phyloP scores from a whole-genome alignment of 371 early-diverging fungal genomes.

The Mucor lusitanicus region DNA sequence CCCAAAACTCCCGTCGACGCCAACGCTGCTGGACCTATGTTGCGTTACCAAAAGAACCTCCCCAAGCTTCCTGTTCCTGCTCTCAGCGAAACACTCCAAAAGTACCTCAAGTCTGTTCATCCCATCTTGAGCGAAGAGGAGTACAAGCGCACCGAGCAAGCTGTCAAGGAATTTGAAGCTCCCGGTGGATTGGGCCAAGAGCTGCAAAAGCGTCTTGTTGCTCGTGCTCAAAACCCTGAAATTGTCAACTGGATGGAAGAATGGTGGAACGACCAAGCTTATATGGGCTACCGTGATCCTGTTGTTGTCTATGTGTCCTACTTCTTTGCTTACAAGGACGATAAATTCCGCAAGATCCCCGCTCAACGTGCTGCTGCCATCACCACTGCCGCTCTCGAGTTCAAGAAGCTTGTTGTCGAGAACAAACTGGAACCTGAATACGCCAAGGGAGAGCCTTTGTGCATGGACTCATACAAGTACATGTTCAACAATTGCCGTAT shows the following conservation, averaged over 20 bases:
- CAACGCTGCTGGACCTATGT: constrained; percentile 59
- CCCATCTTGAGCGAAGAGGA: constrained; percentile 77
- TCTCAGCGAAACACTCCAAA: constrained; percentile 76
- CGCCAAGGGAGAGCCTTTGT: constrained; percentile 77
- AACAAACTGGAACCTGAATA: constrained; percentile 86
- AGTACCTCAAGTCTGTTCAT: constrained; percentile 77
- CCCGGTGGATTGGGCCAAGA: constrained; percentile 82
- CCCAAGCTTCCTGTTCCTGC: constrained; percentile 91
- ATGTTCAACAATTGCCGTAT: constrained; percentile 97
- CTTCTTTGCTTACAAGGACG: constrained; percentile 85
- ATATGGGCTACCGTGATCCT: constrained; percentile 95
- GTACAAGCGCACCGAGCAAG: constrained; percentile 67
- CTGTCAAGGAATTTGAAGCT: constrained; percentile 78
- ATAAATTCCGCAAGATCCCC: constrained; percentile 74
- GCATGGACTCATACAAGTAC: constrained; percentile 90
- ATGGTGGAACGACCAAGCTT: constrained; percentile 94
- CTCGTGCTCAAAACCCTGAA: constrained; percentile 65
- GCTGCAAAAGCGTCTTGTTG: constrained; percentile 82
- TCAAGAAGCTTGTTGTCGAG: constrained; percentile 79
- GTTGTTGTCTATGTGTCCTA: constrained; percentile 88
- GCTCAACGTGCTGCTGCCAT: constrained; percentile 88
- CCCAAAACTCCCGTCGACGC: constrained; percentile 53
- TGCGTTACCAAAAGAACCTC: constrained; percentile 69
- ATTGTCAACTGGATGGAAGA: constrained; percentile 90
- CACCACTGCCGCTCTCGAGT: constrained; percentile 84